Evolutionary conservation across 768 basidiomycete genomes (phyloP), one percentile per base, ranked within the genome.

Genomic region (Hypholoma fasciculare): DNA sequence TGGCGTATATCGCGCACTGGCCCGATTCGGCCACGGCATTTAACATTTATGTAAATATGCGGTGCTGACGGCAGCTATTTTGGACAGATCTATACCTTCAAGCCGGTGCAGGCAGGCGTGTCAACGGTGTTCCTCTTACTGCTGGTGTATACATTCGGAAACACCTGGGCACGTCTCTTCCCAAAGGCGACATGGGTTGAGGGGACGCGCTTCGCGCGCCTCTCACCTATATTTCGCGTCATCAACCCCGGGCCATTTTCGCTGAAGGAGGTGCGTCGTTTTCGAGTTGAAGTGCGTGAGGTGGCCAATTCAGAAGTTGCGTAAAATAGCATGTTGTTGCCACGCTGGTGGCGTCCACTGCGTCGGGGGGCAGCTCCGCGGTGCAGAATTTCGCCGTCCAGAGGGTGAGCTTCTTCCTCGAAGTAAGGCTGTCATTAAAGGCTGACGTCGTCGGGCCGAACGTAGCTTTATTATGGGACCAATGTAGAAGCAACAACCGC

Each of bases 381-480:
- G 84, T 87, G 8, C 71, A 74, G 56, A 87, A 86, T 58, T 87
- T 88, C 57, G 83, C 83, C 1, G 85, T 85, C 0, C 84, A 86
- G 65, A 73, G 76, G 59, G 85, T 85, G 59, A 48, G 67, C 59
- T 19, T 17, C 23, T 56, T 36, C 27, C 38, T 49, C 44, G 26
- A 12, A 12, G 20, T 11, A 19, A 47, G 34, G 13, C 7, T 23
- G n/a, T 19, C 6, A 19, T 30, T 5, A 20, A 16, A 12, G 43
- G 7, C 38, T 26, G 48, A 37, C 44, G 17, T 40, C 4, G 14
- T 17, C 48, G 26, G 42, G 16, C 43, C 3, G 16, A 16, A 4
- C 27, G 11, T 59, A 85, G 83, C 76, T 87, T 1, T 87, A 82
- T 65, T 88, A 87, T 64, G 73, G 82, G 58, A 82, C 82, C 3